These are phyloP conservation scores for Hymenoscyphus linearis DNA, from an alignment of 2,329 filamentous ascomycete genomes.

Conservation along the genomic window DNA sequence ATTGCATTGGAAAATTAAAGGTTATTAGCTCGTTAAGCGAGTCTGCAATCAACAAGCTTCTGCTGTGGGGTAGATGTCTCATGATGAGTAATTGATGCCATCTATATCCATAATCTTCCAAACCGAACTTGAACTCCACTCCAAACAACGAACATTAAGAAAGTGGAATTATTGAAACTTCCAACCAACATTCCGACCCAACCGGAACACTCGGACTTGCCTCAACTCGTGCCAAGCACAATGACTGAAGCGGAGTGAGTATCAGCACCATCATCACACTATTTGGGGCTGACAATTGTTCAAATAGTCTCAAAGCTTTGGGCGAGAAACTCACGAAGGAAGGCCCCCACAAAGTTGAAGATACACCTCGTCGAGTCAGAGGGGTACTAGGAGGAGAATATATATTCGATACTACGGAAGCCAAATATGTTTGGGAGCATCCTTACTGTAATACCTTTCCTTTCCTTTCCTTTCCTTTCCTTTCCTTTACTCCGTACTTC, in stretches of 20 bases:
- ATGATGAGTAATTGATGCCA: not conserved
- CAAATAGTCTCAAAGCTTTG: conserved; percentile 13
- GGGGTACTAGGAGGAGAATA: conserved; percentile 23
- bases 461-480: too few relatives aligned
- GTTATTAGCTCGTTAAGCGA: not conserved
- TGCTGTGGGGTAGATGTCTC: not conserved
- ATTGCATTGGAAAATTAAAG: not conserved
- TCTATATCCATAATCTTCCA: not conserved
- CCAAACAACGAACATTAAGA: not conserved
- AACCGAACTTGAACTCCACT: not conserved
- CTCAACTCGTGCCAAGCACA: not conserved
- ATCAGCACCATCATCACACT: not conserved
- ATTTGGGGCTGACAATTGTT: not conserved
- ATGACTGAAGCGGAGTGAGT: not conserved
- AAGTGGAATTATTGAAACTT: not conserved
- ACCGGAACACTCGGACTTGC: not conserved
- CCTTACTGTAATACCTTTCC: conserved; percentile 24
- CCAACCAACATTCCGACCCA: not conserved
- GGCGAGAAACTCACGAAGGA: conserved; percentile 20
- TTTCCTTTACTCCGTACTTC: not conserved
- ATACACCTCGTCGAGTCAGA: conserved; percentile 26
- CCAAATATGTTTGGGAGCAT: conserved; percentile 42
- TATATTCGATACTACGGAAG: conserved; percentile 35
- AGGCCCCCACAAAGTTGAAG: conserved; percentile 26
- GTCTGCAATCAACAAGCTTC: not conserved